phyloP scores from a whole-genome alignment of 148 eudicot species.

The Spergularia bocconei region DNA sequence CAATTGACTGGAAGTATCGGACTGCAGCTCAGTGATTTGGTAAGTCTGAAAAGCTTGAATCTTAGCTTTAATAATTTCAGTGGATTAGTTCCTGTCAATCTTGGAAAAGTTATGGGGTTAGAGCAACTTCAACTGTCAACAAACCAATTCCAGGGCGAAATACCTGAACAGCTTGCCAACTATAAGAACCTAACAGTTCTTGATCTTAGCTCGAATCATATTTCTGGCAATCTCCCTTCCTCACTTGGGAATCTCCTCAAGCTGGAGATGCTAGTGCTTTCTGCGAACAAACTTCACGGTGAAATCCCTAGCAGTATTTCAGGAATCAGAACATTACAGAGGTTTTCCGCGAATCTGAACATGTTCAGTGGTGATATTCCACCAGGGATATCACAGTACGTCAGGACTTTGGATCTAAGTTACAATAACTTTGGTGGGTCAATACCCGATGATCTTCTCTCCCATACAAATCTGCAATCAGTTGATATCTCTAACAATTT shows the following conservation, averaged over 20 bases:
- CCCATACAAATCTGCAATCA: constrained; percentile 41
- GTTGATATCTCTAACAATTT: constrained; percentile 59
- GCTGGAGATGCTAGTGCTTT: constrained; percentile 46
- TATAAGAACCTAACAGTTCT: constrained; percentile 43
- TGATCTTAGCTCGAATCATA: constrained; percentile 54
- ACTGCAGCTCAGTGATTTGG: constrained; percentile 44
- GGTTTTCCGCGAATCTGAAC: constrained; percentile 77
- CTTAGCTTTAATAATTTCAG: constrained; percentile 46
- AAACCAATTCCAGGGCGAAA: constrained; percentile 38
- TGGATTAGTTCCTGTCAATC: constrained; percentile 51
- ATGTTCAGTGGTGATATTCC: constrained; percentile 56
- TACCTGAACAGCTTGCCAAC: constrained; percentile 45
- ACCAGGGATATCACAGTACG: constrained; percentile 40
- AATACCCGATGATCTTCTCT: constrained; percentile 53
- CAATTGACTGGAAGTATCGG: constrained; percentile 31
- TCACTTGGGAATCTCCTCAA: constrained; percentile 41
- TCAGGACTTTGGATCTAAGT: constrained; percentile 62
- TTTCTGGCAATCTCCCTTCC: constrained; percentile 47
- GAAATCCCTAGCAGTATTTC: constrained; percentile 45
- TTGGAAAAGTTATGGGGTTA: constrained; percentile 41
- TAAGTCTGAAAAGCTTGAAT: constrained; percentile 44
- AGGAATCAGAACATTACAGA: constrained; percentile 33
- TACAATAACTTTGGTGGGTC: constrained; percentile 51
- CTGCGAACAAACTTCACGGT: constrained; percentile 52
- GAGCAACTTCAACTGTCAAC: constrained; percentile 50